Evolutionary conservation across 1,284 basidiomycete genomes (phyloP).

Genomic region (Fomitiporia mediterranea): DNA sequence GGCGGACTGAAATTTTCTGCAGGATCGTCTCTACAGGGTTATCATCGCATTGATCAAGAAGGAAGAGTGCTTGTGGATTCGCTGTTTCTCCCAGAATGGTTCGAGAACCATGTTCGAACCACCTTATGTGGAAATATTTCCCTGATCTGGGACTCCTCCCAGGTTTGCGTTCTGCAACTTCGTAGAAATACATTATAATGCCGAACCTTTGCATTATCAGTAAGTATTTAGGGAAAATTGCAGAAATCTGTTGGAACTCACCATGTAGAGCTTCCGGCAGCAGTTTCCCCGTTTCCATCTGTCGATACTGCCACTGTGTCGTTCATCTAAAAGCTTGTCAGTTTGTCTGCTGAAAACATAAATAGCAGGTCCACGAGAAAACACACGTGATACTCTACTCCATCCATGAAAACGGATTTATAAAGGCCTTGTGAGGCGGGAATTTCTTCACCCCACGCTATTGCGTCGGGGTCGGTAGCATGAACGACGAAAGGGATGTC

Average conservation of each 20-base stretch:
- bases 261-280: neutral
- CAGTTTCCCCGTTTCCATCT: constrained; percentile 2
- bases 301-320: constrained; percentile 58
- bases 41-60: constrained; percentile 51
- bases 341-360: constrained; percentile 2
- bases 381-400: constrained; percentile 47
- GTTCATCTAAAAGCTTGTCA: constrained; percentile 39
- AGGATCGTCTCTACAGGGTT: constrained; percentile 47
- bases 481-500: constrained; percentile 34
- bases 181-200: constrained; percentile 55
- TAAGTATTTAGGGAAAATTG: too few species aligned
- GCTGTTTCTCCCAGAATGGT: constrained; percentile 60
- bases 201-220: too few species aligned
- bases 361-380: neutral
- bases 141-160: constrained; percentile 1
- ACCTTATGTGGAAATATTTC: constrained; percentile 59
- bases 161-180: constrained; percentile 29
- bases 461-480: constrained; percentile 39
- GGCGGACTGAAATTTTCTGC: constrained; percentile 46
- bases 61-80: constrained; percentile 53
- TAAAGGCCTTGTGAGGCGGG: constrained; percentile 32
- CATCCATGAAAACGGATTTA: constrained; percentile 47
- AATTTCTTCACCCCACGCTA: constrained; percentile 43
- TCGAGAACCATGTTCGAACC: constrained; percentile 61
- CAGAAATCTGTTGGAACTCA: too few species aligned